Conservation (phyloP, 805 yeast species). For the Wickerhamiella bombiphila region DNA sequence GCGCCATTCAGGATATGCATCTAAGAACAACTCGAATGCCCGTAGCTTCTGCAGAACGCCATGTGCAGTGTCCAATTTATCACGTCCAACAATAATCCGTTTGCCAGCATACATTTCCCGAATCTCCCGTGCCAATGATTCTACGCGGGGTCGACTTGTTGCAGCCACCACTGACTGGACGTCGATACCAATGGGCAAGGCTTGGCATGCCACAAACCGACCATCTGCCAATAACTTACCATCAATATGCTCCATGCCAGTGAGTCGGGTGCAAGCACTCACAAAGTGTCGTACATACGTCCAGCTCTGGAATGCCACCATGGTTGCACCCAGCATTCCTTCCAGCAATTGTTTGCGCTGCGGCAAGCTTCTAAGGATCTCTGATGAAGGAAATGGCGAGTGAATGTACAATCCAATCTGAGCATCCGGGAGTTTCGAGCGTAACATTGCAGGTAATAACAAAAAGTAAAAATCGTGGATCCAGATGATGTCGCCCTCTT, state of each 20-base stretch:
- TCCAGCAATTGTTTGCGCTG: constrained; percentile 70
- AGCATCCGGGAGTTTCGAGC: constrained; percentile 63
- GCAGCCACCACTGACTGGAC: constrained; percentile 51
- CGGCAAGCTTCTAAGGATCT: constrained; percentile 79
- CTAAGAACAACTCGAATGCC: constrained; percentile 78
- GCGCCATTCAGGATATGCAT: constrained; percentile 86
- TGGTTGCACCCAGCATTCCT: constrained; percentile 83
- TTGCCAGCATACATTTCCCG: constrained; percentile 29
- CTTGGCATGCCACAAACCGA: constrained; percentile 52
- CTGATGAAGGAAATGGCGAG: constrained; percentile 90
- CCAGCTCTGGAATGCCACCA: constrained; percentile 71
- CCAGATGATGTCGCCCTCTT: constrained; percentile 86
- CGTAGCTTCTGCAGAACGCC: constrained; percentile 88
- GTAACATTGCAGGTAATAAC: constrained; percentile 65
- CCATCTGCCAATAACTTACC: constrained; percentile 57
- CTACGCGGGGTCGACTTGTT: constrained; percentile 30
- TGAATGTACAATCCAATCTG: constrained; percentile 69
- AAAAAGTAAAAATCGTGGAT: constrained; percentile 80
- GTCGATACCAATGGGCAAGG: constrained; percentile 85
- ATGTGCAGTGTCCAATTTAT: constrained; percentile 76
- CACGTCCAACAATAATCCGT: constrained; percentile 85
- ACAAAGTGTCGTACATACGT: constrained; percentile 84
- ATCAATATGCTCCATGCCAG: constrained; percentile 52
- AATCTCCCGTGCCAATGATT: constrained; percentile 47
- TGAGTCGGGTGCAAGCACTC: constrained; percentile 72